Percentiles rank a stretch among this genome's conserved stretches.
These are phyloP conservation scores for Akebia trifoliata DNA, from an alignment of 164 flowering plant genomes.

Conservation along the genomic window DNA sequence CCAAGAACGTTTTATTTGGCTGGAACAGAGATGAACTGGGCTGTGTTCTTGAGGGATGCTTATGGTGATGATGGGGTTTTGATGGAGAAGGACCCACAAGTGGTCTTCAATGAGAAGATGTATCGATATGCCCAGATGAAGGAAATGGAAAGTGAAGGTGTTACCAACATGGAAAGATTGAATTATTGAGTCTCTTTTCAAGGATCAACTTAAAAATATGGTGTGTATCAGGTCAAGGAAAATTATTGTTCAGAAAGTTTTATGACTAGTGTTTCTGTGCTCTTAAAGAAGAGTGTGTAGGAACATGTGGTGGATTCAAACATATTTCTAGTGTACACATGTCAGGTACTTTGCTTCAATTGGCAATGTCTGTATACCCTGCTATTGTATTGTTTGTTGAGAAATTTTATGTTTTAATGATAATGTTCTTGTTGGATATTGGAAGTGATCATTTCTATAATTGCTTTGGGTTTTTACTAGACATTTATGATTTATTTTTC, in stretches of 20 bases:
- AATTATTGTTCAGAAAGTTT: background rate
- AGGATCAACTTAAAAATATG: background rate
- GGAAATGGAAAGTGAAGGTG: slow-evolving; percentile 22
- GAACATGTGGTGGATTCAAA: background rate
- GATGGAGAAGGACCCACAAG: slow-evolving; percentile 65
- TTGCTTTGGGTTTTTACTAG: background rate
- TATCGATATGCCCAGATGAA: slow-evolving; percentile 51
- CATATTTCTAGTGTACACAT: background rate
- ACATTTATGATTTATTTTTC: background rate
- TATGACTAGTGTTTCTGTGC: background rate
- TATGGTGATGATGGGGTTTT: slow-evolving; percentile 63
- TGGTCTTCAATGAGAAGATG: slow-evolving; percentile 63
- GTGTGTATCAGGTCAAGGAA: background rate
- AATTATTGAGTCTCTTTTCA: background rate
- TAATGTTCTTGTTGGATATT: background rate
- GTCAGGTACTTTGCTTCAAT: slow-evolving; percentile 8
- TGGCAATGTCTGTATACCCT: background rate
- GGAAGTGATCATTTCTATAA: background rate
- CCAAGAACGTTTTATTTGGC: slow-evolving; percentile 72
- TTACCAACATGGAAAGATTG: background rate
- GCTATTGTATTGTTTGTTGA: background rate
- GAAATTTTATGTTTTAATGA: background rate
- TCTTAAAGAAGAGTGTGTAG: background rate
- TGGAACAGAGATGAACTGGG: slow-evolving; percentile 96
- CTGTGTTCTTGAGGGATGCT: slow-evolving; percentile 71